These are phyloP conservation scores for Neospora caninum DNA, from an alignment of 169 alveolate genomes.

Conservation along the genomic window DNA sequence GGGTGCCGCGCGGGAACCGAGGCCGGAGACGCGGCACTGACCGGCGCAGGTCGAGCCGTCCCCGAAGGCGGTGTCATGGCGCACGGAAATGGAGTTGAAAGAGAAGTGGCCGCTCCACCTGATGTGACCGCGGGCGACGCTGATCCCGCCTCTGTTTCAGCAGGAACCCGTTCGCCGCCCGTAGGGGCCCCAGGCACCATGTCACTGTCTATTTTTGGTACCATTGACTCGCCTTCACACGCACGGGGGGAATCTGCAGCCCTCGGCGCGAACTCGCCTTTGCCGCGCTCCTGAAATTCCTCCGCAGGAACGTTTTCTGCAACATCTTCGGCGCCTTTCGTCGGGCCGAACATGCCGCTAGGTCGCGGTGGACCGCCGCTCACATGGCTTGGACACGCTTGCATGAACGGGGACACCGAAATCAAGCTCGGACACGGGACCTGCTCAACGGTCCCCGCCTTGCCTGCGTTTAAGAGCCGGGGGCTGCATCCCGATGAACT, in stretches of 20 bases:
- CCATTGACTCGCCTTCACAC: background rate
- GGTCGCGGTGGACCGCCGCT: background rate
- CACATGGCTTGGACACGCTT: background rate
- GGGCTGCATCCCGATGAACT: too few relatives aligned
- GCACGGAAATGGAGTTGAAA: background rate
- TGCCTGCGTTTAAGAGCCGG: too few relatives aligned
- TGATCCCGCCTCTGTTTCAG: background rate
- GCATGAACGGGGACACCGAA: background rate
- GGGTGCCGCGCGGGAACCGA: background rate
- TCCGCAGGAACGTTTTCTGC: background rate
- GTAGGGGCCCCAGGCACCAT: background rate
- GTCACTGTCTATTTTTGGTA: background rate
- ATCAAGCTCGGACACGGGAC: too few relatives aligned
- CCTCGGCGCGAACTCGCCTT: background rate
- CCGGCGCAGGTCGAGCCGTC: background rate
- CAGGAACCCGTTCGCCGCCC: background rate
- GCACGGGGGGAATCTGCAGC: background rate
- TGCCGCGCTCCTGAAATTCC: background rate
- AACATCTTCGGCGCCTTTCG: background rate
- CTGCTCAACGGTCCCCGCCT: too few relatives aligned
- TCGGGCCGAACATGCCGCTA: background rate
- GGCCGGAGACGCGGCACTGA: background rate
- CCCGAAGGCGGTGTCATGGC: background rate
- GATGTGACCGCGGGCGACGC: background rate
- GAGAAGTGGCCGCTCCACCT: background rate